Conservation (phyloP, 73 alveolate species). For the Stentor roeselii region DNA sequence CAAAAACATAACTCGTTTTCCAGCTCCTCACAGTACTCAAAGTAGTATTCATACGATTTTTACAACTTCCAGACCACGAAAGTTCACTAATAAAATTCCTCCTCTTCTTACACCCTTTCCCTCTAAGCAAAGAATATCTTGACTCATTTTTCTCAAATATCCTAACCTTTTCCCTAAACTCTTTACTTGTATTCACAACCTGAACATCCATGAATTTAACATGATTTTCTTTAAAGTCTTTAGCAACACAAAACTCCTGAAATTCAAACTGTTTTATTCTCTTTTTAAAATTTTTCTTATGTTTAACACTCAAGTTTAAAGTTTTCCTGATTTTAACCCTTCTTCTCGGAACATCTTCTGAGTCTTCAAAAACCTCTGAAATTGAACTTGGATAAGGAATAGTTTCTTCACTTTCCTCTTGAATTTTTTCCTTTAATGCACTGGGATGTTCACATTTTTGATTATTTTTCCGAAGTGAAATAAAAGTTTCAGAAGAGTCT, state of each 20-base stretch:
- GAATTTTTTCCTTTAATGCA: background rate
- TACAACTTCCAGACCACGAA: too few species aligned
- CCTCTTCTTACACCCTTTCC: background rate
- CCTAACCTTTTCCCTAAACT: background rate
- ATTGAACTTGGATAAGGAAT: background rate
- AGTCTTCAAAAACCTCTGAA: background rate
- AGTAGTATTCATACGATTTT: too few species aligned
- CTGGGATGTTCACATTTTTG: background rate
- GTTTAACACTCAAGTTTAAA: too few species aligned
- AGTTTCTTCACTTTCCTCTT: background rate
- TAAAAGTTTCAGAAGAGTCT: background rate
- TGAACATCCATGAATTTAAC: background rate
- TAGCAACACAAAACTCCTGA: background rate
- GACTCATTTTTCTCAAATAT: background rate
- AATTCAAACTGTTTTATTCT: background rate
- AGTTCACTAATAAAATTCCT: too few species aligned
- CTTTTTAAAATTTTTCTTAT: too few species aligned
- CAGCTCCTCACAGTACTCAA: too few species aligned
- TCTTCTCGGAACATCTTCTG: background rate
- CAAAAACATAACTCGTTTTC: too few species aligned
- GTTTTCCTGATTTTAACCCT: background rate
- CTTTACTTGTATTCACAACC: background rate
- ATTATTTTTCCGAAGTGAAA: background rate
- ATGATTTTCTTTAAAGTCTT: background rate
- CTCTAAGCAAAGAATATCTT: background rate